Base-by-base conservation (phyloP, 2,329 filamentous ascomycete species). In the Alternaria novae-zelandiae region DNA sequence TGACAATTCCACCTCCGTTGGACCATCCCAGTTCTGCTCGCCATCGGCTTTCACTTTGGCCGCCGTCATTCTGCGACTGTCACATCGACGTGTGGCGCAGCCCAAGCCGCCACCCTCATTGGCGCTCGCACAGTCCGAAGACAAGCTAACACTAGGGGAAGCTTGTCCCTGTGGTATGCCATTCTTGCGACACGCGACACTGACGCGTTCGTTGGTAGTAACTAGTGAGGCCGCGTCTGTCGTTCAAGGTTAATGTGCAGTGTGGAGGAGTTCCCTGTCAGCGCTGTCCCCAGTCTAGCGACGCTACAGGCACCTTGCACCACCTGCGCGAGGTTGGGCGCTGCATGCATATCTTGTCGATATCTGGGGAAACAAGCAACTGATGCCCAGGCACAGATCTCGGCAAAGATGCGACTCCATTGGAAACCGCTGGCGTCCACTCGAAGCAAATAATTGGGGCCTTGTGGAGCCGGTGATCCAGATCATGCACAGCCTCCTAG, bases 341-440 rank as follows among this genome's bases (percentile, higher is more conserved):
- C 49, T 41, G 6, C n/a, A 21, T n/a, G 49, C 47, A 20, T 36
- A 12, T 41, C 13, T 41, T 53, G 32, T 41, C n/a, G 9, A 41
- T 53, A 25, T 53, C 49, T 28, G 49, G 49, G 30, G 49, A 53
- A 55, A 55, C 53, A 55, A 55, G 57, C 55, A 62, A 54, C 30
- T 41, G 71, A 71, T 71, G 53, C 36, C 57, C 26, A 36, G 43
- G 23, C n/a, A 58, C 20, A 32, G 17, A 28, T 47, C 43, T 47
- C 17, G 17, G 36, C 47, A 58, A 41, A 43, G 12, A 25, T 17
- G 55, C 49, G 49, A 59, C 56, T 50, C 50, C 49, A 50, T 54
- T 59, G 56, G 30, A 47, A 85, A 50, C 26, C 23, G 25, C 23
- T 45, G 45, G 56, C 53, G 51, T 50, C 26, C 53, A 56, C 20